phyloP scores from a whole-genome alignment of 2,329 filamentous ascomycete genomes.

The Emergomyces orientalis region DNA sequence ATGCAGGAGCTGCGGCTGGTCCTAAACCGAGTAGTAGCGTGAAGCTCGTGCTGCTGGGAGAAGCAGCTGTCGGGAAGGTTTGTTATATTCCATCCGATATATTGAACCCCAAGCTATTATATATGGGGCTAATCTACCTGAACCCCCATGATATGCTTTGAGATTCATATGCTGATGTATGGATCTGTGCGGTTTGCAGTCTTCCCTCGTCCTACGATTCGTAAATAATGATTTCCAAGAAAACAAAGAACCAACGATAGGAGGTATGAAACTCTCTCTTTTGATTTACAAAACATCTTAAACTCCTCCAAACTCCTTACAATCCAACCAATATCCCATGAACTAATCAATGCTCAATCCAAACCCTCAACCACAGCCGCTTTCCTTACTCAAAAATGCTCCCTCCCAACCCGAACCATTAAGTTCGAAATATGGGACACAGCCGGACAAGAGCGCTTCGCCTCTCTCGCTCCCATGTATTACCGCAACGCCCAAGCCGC shows the following conservation, averaged over 20 bases:
- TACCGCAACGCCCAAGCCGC: conserved; percentile 99
- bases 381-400: conserved; percentile 98
- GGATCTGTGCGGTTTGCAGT: conserved; percentile 45
- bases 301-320: not conserved
- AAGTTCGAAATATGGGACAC: conserved; percentile 98
- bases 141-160: not conserved
- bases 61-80: conserved; percentile 98
- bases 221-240: conserved; percentile 99
- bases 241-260: conserved; percentile 98
- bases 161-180: conserved; percentile 13
- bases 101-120: not conserved
- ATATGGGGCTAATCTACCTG: not conserved
- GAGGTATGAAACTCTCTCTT: conserved; percentile 52
- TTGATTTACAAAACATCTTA: not conserved
- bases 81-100: conserved; percentile 14
- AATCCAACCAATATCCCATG: not conserved
- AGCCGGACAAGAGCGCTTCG: conserved; percentile 96
- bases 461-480: conserved; percentile 98
- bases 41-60: conserved; percentile 94
- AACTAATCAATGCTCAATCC: not conserved
- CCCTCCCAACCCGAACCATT: conserved; percentile 73
- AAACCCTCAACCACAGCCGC: conserved; percentile 53
- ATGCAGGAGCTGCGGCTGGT: conserved; percentile 54
- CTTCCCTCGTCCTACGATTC: conserved; percentile 92
- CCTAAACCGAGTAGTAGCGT: conserved; percentile 99